Percentiles rank a stretch among this genome's conserved stretches.
These are phyloP conservation scores for Eimeria falciformis DNA, from an alignment of 169 alveolate genomes.

Conservation along the genomic window DNA sequence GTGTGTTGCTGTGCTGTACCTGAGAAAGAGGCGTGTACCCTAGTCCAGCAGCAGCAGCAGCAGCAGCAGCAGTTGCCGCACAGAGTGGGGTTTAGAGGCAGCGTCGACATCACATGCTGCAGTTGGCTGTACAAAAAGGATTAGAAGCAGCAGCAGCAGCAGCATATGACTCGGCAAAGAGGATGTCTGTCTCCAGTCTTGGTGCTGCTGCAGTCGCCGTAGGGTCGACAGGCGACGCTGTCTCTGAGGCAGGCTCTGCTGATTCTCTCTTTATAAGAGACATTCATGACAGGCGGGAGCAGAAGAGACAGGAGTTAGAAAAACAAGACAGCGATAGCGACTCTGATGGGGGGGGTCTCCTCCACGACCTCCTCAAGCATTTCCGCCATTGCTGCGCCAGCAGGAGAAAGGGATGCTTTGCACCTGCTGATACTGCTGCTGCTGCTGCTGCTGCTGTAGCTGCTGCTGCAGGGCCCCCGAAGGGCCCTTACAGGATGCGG, in stretches of 20 bases:
- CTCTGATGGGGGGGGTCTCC: background rate
- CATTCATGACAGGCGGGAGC: conserved; percentile 21
- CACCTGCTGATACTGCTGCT: background rate
- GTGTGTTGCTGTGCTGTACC: no score
- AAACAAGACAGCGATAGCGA: conserved; percentile 13
- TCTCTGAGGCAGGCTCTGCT: conserved; percentile 51
- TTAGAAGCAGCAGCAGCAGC: background rate
- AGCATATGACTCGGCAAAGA: background rate
- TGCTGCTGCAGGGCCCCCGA: background rate
- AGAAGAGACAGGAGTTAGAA: background rate
- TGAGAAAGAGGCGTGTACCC: no score
- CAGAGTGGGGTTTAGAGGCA: no score
- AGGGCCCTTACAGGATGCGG: background rate
- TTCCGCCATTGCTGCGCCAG: conserved; percentile 70
- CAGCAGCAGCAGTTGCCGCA: no score
- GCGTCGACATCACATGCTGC: no score
- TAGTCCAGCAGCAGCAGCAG: no score
- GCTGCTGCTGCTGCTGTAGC: background rate
- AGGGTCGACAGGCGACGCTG: conserved; percentile 5
- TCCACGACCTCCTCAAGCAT: background rate
- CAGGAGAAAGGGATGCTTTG: background rate
- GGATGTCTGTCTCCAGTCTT: conserved; percentile 46
- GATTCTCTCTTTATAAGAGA: conserved; percentile 48
- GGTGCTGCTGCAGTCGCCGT: background rate
- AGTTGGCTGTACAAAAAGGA: no score